These are phyloP conservation scores for Ceratobasidium sp. DNA, from an alignment of 1,284 basidiomycete genomes.

Conservation along the genomic window DNA sequence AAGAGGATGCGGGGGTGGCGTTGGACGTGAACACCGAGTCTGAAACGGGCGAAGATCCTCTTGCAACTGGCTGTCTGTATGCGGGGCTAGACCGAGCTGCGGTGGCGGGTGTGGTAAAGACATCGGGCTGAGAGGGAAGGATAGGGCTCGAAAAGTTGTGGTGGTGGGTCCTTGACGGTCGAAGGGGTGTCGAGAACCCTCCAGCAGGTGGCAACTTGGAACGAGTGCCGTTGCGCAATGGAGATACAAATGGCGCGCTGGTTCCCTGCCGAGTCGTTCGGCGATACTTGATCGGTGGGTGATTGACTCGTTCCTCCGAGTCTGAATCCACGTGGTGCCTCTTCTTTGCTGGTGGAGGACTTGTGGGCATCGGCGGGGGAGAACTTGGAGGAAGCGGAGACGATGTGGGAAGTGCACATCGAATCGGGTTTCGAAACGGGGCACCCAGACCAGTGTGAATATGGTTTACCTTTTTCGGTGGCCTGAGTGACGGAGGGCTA, in stretches of 20 bases:
- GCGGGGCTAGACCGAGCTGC: constrained; percentile 3
- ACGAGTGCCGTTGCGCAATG: constrained; percentile 16
- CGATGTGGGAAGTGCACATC: constrained; percentile 36
- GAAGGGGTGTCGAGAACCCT: constrained; percentile 22
- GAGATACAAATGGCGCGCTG: constrained; percentile 39
- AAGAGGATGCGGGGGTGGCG: not conserved
- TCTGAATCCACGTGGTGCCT: not conserved
- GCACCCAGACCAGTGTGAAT: constrained; percentile 17
- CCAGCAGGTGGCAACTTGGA: constrained; percentile 6
- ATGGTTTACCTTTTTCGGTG: constrained; percentile 7
- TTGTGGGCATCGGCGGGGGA: constrained; percentile 26
- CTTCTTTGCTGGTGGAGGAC: constrained; percentile 9
- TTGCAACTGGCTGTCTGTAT: not conserved
- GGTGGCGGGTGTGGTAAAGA: constrained; percentile 30
- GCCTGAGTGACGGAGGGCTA: constrained; percentile 27
- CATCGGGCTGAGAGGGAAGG: constrained; percentile 16
- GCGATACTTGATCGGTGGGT: constrained; percentile 3
- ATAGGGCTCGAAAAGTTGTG: constrained; percentile 14
- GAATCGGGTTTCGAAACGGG: constrained; percentile 20
- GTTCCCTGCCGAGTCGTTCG: not conserved
- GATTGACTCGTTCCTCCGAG: not conserved
- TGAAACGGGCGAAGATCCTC: not conserved
- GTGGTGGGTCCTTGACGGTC: not conserved
- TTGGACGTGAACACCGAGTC: constrained; percentile 3
- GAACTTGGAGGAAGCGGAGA: constrained; percentile 5